A percentile compares a stretch with the other conserved stretches of the same genome.
Evolutionary conservation across 2,329 filamentous ascomycete genomes (phyloP).

Genomic region (Sclerotinia trifoliorum): DNA sequence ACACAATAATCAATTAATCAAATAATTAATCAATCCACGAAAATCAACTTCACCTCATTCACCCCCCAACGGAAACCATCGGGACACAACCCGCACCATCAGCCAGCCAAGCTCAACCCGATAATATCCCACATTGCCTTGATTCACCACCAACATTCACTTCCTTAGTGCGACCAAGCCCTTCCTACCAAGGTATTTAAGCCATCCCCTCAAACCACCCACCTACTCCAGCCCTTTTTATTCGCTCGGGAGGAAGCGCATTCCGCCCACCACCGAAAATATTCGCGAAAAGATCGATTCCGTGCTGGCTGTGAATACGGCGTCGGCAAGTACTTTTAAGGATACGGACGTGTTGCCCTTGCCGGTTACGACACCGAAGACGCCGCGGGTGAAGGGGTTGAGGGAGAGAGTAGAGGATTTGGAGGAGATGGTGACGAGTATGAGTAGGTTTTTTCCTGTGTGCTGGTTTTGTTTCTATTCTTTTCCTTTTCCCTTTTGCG

Average conservation of each 20-base stretch:
- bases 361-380: conserved; percentile 37
- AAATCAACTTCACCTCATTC: no score
- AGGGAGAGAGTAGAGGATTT: conserved; percentile 23
- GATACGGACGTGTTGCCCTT: conserved; percentile 30
- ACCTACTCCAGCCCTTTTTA: background rate
- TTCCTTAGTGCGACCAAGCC: no score
- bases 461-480: background rate
- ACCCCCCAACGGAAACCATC: background rate
- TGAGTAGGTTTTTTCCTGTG: no score
- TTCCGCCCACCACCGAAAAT: conserved; percentile 35
- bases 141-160: no score
- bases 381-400: conserved; percentile 22
- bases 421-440: no score
- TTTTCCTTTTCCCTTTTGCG: background rate
- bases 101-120: no score
- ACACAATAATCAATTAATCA: no score
- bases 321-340: conserved; percentile 11
- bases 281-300: conserved; percentile 31
- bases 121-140: no score
- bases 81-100: background rate
- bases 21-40: background rate
- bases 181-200: no score
- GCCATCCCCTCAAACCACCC: no score
- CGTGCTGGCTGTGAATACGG: conserved; percentile 35
- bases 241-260: conserved; percentile 39